Base-by-base conservation (phyloP, 2,329 filamentous ascomycete species). In the Aspergillus fischeri region DNA sequence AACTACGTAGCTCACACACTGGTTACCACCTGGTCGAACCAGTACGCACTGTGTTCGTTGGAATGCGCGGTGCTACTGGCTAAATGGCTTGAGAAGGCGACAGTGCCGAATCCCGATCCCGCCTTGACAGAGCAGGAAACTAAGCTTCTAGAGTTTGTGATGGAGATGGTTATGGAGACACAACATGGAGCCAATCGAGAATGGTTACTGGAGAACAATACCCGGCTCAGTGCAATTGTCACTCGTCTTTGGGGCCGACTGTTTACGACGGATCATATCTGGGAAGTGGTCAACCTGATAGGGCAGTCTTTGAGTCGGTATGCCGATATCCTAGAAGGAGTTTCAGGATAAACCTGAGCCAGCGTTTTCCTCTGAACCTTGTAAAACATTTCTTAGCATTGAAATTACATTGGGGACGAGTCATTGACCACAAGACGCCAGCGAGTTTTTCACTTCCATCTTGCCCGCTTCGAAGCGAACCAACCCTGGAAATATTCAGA, bases 1-100 rank as follows among this genome's bases (percentile, higher is more conserved):
- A 80, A 82, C 52, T 77, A 79, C 14, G 81, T 84, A 0, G 81
- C 81, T 0, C 72, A 79, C 17, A 84, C 80, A 17, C 81, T 84
- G 52, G 80, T 81, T 0, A 81, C 83, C 48, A 80, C 83, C 50
- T 84, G 82, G 81, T 82, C 80, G 4, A 81, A 83, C 2, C 75
- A 83, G n/a, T 81, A 84, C 53, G 81, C 81, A 0, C 71, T 84
- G 0, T 82, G 80, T 3, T 80, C 79, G 1, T 71, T 85, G 0
- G 82, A 85, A 61, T 83, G 81, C 21, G 81, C 80, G 0, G 76
- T 84, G 0, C 68, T 85, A 2, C 67, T 84, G 0, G 80, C 79
- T 14, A 84, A 83, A 49, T 73, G 71, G 71, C 66, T 73, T 1
- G 70, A 73, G 24, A 68, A 63, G 3, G 69, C 68, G 3, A 73